Base-by-base conservation (phyloP, 441 rosid genomes). In the Croton setiger region DNA sequence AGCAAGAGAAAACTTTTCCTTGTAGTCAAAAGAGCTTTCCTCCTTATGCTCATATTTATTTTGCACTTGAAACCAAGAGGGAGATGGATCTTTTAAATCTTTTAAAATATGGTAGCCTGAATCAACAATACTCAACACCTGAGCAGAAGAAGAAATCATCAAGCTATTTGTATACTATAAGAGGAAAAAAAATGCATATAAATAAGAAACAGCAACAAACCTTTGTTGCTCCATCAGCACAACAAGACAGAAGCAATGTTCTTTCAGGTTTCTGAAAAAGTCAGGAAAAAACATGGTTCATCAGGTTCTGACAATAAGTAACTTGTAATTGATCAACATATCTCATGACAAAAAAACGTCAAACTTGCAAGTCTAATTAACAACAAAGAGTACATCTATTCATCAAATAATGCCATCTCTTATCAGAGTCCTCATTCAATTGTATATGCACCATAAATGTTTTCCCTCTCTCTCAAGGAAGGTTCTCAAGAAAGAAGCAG, bases 201-300 rank as follows among this genome's bases (percentile, higher is more conserved):
- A 33, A n/a, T 61, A 65, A 71, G 43, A 13, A 64, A 39, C 64
- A 71, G 75, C 45, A 66, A 67, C 64, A 67, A 76, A 95, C 99
- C 98, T 95, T 92, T 60, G 87, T 95, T 70, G 98, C 95, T 76
- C 97, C 96, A 77, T 90, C 97, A 18, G 99, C 92, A 74, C 67
- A 83, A 63, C 82, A 77, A 44, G 92, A 89, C 70, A 95, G 78
- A 78, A 84, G 81, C 82, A 95, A 70, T 41, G 80, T 87, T 81
- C 98, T 90, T 79, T 90, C 97, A 11, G 96, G 93, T 78, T 85
- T 95, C 99, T 95, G 97, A 72, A 77, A 63, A 43, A 20, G 60
- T 4, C 41, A 64, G 51, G 65, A 23, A 57, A 31, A 63, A 54
- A 49, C 23, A 37, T 18, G 59, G 64, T n/a, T 37, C 59, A 53